phyloP scores from a whole-genome alignment of 805 yeast genomes.

The Pichia cabralensis region DNA sequence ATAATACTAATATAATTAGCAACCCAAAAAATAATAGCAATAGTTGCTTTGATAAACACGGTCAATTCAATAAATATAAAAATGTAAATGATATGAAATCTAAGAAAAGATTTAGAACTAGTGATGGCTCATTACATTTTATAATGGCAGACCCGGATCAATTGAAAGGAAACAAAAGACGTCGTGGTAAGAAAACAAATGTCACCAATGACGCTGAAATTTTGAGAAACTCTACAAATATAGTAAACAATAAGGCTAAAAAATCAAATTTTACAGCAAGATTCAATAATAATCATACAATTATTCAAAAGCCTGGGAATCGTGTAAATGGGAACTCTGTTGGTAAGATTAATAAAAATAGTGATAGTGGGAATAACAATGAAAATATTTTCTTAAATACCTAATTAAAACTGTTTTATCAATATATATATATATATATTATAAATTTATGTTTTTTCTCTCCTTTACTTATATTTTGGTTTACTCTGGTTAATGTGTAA shows the following conservation, averaged over 20 bases:
- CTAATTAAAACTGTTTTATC: too few species aligned
- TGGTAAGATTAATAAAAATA: neutral
- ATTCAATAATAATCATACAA: too few species aligned
- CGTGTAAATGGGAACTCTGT: too few species aligned
- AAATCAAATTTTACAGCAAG: neutral
- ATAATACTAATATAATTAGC: neutral
- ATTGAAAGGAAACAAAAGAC: slow-evolving; percentile 6
- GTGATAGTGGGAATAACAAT: neutral
- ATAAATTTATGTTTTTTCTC: too few species aligned
- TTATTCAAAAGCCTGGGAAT: too few species aligned
- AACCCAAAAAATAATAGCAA: neutral
- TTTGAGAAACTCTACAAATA: slow-evolving; percentile 10
- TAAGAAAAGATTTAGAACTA: neutral
- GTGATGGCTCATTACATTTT: slow-evolving; percentile 7
- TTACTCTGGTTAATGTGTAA: too few species aligned
- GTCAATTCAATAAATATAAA: neutral
- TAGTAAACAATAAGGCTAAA: slow-evolving; percentile 4
- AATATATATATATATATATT: neutral
- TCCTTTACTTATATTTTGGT: too few species aligned
- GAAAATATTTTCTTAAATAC: slow-evolving; percentile 4
- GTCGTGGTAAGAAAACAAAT: slow-evolving; percentile 1
- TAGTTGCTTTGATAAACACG: neutral
- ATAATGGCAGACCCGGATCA: slow-evolving; percentile 12
- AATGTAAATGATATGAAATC: neutral
- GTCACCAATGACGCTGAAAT: too few species aligned